These are phyloP conservation scores for Alternaria brassicicola DNA, from an alignment of 2,329 filamentous ascomycete species.

Conservation along the genomic window DNA sequence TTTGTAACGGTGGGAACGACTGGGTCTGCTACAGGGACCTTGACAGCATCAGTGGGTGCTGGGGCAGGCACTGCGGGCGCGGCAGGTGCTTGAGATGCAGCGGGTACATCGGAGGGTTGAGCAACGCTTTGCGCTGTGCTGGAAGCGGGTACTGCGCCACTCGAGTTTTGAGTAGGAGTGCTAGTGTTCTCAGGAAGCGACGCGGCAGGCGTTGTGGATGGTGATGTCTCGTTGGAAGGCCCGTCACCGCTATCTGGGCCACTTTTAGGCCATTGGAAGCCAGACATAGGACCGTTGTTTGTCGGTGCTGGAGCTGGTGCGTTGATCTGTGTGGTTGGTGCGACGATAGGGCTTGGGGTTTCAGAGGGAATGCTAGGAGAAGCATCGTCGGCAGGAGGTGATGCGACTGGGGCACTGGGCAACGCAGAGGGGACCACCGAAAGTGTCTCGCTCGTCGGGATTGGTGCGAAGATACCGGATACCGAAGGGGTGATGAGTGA, in stretches of 20 bases:
- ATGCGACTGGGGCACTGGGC: slow-evolving; percentile 4
- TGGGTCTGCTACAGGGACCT: slow-evolving; percentile 7
- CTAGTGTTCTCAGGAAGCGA: slow-evolving; percentile 7
- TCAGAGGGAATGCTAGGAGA: not conserved
- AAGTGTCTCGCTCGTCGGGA: slow-evolving; percentile 12
- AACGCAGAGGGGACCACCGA: not conserved
- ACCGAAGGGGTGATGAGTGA: slow-evolving; percentile 10
- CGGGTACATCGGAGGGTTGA: slow-evolving; percentile 9
- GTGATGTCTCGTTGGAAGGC: slow-evolving; percentile 1
- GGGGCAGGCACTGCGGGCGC: slow-evolving; percentile 7
- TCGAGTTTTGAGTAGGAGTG: slow-evolving; percentile 5
- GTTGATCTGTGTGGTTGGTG: slow-evolving; percentile 14
- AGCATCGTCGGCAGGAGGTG: slow-evolving; percentile 3
- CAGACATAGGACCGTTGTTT: slow-evolving; percentile 22
- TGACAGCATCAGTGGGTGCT: slow-evolving; percentile 1
- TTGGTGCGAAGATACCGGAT: slow-evolving; percentile 11
- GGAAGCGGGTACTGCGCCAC: slow-evolving; percentile 3
- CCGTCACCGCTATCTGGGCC: slow-evolving; percentile 1
- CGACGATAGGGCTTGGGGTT: slow-evolving; percentile 4
- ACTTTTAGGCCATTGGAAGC: slow-evolving; percentile 30
- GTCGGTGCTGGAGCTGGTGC: slow-evolving; percentile 10
- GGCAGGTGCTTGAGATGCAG: not conserved
- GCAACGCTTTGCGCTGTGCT: slow-evolving; percentile 12
- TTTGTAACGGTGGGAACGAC: slow-evolving; percentile 9
- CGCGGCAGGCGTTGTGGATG: slow-evolving; percentile 8